Evolutionary conservation across 306 rosid species (phyloP).

Genomic region (Fagus sylvatica): DNA sequence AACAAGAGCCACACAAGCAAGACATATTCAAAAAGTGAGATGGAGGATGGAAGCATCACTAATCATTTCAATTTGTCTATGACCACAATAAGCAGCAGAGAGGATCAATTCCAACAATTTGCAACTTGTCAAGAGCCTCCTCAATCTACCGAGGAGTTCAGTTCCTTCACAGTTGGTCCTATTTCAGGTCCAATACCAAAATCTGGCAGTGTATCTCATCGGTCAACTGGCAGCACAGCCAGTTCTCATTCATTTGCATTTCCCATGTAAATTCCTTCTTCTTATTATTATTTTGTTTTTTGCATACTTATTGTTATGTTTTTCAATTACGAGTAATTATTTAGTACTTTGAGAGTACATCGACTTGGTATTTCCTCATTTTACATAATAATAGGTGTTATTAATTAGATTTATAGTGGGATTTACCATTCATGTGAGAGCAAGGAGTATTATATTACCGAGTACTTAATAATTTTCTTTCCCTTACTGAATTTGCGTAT

Average conservation of each 20-base stretch:
- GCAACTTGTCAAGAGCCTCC: conserved; percentile 22
- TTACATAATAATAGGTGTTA: too few relatives aligned
- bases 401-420: too few relatives aligned
- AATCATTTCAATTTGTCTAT: conserved; percentile 19
- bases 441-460: too few relatives aligned
- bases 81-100: conserved; percentile 19
- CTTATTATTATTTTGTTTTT: background rate
- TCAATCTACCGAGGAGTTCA: conserved; percentile 24
- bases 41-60: conserved; percentile 26
- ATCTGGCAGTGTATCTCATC: conserved; percentile 38
- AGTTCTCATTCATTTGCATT: conserved; percentile 75
- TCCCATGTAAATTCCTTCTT: conserved; percentile 53
- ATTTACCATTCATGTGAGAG: too few relatives aligned
- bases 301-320: background rate
- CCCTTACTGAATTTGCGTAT: background rate
- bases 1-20: conserved; percentile 11
- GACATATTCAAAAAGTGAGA: conserved; percentile 2
- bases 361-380: too few relatives aligned
- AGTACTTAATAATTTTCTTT: too few relatives aligned
- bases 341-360: too few relatives aligned
- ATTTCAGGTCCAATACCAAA: conserved; percentile 15
- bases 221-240: conserved; percentile 65
- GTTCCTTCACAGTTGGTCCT: conserved; percentile 17
- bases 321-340: background rate
- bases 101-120: conserved; percentile 25